These are phyloP conservation scores for Diaporthe citriasiana DNA, from an alignment of 2,329 filamentous ascomycete species.

Conservation along the genomic window DNA sequence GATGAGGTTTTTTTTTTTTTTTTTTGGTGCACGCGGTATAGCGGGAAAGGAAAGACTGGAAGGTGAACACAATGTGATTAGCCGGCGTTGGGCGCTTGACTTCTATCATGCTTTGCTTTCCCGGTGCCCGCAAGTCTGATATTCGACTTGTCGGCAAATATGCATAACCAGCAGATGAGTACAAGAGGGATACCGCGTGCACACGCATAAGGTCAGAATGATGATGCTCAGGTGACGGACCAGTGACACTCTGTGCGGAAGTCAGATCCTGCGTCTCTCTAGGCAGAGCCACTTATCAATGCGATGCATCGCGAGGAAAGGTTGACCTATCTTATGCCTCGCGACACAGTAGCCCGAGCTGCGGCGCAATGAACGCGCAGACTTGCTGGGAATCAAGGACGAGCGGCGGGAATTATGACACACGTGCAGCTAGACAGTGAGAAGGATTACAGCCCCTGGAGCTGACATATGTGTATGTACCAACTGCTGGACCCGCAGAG, in stretches of 20 bases:
- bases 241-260: background rate
- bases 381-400: background rate
- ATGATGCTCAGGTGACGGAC: background rate
- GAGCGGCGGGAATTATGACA: background rate
- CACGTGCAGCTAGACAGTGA: background rate
- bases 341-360: background rate
- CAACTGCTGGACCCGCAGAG: background rate
- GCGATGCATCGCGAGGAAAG: background rate
- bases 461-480: background rate
- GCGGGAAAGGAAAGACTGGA: background rate
- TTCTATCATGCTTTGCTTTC: constrained; percentile 10
- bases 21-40: background rate
- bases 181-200: background rate
- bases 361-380: background rate
- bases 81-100: constrained; percentile 33
- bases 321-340: background rate
- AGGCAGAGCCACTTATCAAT: background rate
- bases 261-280: background rate
- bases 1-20: background rate
- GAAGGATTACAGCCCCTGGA: background rate
- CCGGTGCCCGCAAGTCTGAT: background rate
- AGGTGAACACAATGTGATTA: constrained; percentile 25
- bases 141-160: constrained; percentile 6
- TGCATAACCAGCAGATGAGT: constrained; percentile 27
- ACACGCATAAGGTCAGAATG: constrained; percentile 15